phyloP scores from a whole-genome alignment of 805 yeast species.

The Nakazawaea pomicola region DNA sequence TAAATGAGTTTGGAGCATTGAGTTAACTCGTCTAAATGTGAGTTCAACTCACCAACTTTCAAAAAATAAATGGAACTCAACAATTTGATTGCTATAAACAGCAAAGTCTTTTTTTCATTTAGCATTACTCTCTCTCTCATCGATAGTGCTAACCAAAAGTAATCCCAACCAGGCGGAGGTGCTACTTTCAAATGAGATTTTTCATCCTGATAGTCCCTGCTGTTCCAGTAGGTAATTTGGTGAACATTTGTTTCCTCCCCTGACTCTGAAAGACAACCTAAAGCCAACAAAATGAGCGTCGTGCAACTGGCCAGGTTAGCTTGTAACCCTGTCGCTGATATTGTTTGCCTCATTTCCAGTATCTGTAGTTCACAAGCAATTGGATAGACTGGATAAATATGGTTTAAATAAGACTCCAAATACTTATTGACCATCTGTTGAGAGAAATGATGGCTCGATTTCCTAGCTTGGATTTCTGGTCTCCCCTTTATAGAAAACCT shows the following conservation, averaged over 20 bases:
- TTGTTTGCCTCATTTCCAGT: background rate
- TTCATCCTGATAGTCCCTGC: background rate
- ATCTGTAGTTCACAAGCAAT: background rate
- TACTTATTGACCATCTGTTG: background rate
- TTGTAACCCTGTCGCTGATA: background rate
- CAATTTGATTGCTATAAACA: background rate
- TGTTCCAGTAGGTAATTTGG: background rate
- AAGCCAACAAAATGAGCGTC: background rate
- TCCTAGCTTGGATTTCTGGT: background rate
- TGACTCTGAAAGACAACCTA: background rate
- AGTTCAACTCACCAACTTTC: background rate
- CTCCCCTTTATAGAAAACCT: background rate
- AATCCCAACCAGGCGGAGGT: background rate
- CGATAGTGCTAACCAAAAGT: background rate
- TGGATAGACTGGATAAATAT: background rate
- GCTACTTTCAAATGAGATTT: background rate
- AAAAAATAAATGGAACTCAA: background rate
- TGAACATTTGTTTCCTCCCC: background rate
- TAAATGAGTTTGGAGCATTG: background rate
- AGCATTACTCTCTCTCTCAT: background rate
- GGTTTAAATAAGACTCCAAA: background rate
- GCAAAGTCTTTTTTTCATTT: background rate
- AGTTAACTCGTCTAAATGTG: background rate
- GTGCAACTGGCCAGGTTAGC: background rate
- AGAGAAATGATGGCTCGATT: background rate